Evolutionary conservation across 768 basidiomycete species (phyloP), one percentile per base, ranked within the genome.

Genomic region (Mycena metata): DNA sequence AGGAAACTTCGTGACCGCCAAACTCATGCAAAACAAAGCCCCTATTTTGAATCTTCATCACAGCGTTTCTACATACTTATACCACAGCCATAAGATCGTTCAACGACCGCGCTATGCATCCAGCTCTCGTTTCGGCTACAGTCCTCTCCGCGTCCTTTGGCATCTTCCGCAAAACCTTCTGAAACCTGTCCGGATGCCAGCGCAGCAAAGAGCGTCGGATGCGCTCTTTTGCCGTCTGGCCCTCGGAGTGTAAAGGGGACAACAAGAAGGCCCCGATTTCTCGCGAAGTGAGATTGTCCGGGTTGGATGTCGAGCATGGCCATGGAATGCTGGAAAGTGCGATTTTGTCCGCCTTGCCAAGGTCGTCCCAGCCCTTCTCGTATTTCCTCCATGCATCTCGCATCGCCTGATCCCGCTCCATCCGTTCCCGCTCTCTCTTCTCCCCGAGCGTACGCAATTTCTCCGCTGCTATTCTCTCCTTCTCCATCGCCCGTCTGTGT

Each of bases 131-230:
- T 72, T 91, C 88, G 6, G 93, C 88, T 36, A 71, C 72, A 21
- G 69, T 80, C 73, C 74, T 86, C 42, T 94, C 91, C 54, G 80
- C 79, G 42, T 84, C 30, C 3, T 85, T 5, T 72, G 43, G 75
- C 3, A 93, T 87, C 72, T 87, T 83, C 16, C 73, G 76, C 60
- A 91, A 76, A 47, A 91, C 68, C 43, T 90, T 80, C 64, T 85
- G 79, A 80, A 94, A 94, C 50, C 91, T 81, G 77, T 95, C 93
- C 4, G 93, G 94, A 75, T 95, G 93, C 92, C 92, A 94, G 47
- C 91, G 83, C 23, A 91, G 85, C 77, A 91, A 84, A 0, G 91
- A 92, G 30, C 78, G 82, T 51, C 88, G 86, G 66, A 93, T 85
- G 65, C 91, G 84, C 61, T 93, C 91, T 76, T 88, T 92, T 69